Evolutionary conservation across 2,329 filamentous ascomycete genomes (phyloP), one percentile per base, ranked within the genome.

Genomic region (Akanthomyces dipterigenus): DNA sequence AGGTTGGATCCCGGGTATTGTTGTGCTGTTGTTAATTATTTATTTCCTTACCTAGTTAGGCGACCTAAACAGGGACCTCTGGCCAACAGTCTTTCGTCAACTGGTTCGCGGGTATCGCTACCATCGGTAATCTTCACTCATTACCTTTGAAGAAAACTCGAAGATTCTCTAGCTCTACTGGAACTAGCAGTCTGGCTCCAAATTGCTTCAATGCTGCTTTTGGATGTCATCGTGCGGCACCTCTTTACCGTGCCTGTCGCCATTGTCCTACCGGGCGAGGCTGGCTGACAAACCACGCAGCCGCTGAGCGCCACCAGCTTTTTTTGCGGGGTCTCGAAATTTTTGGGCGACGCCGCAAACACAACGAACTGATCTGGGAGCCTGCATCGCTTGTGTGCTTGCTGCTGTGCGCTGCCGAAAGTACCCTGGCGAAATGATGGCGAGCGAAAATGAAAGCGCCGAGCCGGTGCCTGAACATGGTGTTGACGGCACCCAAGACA

Each of bases 401-500:
- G 28, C 53, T 36, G 45, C 48, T 46, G 34, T 53, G 40, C 28
- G 22, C 42, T 49, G 16, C 22, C 40, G 49, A 46, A 40, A 38
- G 49, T 9, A 40, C 31, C 12, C 22, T 12, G 9, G 34, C 24
- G 31, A 28, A 22, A 40, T 31, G 3, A 61, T 61, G 58, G 50
- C 50, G 5, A 55, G 20, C 38, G 42, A 61, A 48, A 54, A 40
- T 5, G 42, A 61, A 55, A 40, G 3, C 9, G n/a, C 61, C 7
- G 63, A 60, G 36, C 38, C 67, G n/a, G 40, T 62, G 16, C 36
- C 57, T 9, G 67, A 67, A 11, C 51, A 58, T 16, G 64, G 61
- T 22, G 64, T 65, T 34, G 67, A 67, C 36, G 64, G 64, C 16
- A 51, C 62, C 14, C 59, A 61, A 20, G 76, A 85, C 70, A 82